A percentile compares a stretch with the other conserved stretches of the same genome.
These are phyloP conservation scores for Musa beccarii DNA, from an alignment of 176 grass and related monocot genomes.

Conservation along the genomic window DNA sequence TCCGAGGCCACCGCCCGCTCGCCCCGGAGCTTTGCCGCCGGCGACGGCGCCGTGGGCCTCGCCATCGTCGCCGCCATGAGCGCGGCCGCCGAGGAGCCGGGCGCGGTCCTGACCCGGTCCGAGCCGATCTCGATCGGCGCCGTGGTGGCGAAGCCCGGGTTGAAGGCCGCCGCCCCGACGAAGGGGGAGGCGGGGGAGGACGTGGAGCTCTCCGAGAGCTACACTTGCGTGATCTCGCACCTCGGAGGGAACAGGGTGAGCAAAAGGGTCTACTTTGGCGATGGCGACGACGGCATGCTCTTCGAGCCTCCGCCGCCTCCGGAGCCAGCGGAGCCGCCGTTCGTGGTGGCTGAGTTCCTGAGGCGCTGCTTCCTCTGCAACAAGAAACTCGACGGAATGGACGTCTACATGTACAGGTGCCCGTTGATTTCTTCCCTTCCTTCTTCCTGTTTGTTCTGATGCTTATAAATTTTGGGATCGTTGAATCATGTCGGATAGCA, in stretches of 20 bases:
- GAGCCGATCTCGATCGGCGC: constrained; percentile 3
- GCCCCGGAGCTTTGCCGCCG: background rate
- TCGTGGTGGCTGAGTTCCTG: constrained; percentile 12
- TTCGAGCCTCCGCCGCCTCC: background rate
- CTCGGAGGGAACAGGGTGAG: constrained; percentile 6
- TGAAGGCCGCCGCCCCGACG: background rate
- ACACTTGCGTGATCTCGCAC: constrained; percentile 18
- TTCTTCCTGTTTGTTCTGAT: constrained; percentile 2
- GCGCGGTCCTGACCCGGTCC: background rate
- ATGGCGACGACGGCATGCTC: background rate
- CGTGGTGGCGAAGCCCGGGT: background rate
- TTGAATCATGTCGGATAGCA: background rate
- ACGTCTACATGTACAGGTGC: constrained; percentile 17
- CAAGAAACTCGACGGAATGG: constrained; percentile 8
- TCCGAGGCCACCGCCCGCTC: background rate
- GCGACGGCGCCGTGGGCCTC: constrained; percentile 11
- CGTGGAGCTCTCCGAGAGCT: constrained; percentile 17
- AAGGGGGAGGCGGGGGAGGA: background rate
- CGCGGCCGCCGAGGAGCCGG: background rate
- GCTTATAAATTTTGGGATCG: background rate
- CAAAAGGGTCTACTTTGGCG: constrained; percentile 16
- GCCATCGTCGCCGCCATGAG: constrained; percentile 14
- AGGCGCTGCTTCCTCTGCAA: constrained; percentile 3
- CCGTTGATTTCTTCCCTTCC: background rate
- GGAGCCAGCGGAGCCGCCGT: background rate